These are phyloP conservation scores for Trichoderma asperelloides DNA, from an alignment of 495 filamentous ascomycete species.

Conservation along the genomic window DNA sequence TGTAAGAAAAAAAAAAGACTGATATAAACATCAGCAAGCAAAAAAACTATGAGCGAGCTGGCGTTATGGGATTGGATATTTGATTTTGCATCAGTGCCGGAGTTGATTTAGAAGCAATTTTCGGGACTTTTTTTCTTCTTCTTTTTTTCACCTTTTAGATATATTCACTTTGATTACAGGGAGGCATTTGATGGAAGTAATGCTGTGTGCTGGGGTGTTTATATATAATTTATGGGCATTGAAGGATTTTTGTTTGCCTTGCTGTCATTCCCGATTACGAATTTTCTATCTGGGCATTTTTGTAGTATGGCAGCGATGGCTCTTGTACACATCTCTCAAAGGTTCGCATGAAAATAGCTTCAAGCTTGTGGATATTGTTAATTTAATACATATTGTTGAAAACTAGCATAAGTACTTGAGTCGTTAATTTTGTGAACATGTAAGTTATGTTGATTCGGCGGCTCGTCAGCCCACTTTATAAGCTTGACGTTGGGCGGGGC, in stretches of 20 bases:
- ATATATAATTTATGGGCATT: background rate
- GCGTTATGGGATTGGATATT: background rate
- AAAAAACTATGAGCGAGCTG: background rate
- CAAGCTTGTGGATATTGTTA: background rate
- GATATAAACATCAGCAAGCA: background rate
- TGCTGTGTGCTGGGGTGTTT: background rate
- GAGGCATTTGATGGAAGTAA: background rate
- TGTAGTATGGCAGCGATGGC: background rate
- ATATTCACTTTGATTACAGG: background rate
- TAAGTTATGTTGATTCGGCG: background rate
- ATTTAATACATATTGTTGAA: background rate
- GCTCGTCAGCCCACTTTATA: background rate
- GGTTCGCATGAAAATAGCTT: background rate
- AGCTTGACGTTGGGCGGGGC: background rate
- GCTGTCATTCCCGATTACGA: background rate
- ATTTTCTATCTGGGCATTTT: background rate
- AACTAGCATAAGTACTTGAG: background rate
- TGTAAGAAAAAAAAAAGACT: background rate
- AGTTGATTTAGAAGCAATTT: background rate
- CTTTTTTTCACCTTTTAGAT: background rate
- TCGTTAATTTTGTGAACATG: background rate
- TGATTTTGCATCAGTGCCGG: background rate
- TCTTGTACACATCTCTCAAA: background rate
- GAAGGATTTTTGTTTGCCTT: background rate
- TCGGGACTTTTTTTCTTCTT: background rate